A percentile compares a stretch with the other conserved stretches of the same genome.
Evolutionary conservation across 2,329 filamentous ascomycete species (phyloP).

Genomic region (Grosmannia clavigera): DNA sequence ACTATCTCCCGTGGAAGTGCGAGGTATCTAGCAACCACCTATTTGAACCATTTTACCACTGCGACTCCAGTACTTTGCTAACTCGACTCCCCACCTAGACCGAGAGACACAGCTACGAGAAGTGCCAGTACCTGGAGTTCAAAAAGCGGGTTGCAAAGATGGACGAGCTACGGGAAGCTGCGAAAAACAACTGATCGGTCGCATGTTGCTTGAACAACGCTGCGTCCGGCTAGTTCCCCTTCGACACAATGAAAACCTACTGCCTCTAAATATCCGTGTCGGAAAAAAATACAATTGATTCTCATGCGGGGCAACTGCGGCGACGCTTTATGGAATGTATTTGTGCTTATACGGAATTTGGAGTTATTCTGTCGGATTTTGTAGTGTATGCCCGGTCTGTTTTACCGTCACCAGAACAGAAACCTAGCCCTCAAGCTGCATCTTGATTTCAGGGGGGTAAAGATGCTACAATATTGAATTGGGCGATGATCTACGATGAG

Average conservation of each 20-base stretch:
- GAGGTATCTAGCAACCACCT: constrained; percentile 43
- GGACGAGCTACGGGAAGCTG: constrained; percentile 77
- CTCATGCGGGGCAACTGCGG: background rate
- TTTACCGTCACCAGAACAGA: too few species aligned
- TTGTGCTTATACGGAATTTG: background rate
- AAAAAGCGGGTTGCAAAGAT: constrained; percentile 98
- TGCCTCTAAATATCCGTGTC: background rate
- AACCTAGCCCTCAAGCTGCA: too few species aligned
- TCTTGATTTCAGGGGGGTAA: too few species aligned
- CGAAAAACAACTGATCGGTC: background rate
- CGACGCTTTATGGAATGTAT: background rate
- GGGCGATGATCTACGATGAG: background rate
- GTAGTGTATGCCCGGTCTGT: too few species aligned
- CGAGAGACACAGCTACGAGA: constrained; percentile 96
- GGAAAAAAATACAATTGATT: background rate
- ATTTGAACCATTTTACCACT: background rate
- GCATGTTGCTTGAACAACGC: background rate
- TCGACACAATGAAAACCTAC: background rate
- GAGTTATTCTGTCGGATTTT: background rate
- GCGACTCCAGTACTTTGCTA: background rate
- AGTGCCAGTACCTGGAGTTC: constrained; percentile 98
- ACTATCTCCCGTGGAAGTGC: constrained; percentile 97
- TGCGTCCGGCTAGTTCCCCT: background rate
- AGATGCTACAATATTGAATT: too few species aligned
- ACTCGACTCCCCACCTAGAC: constrained; percentile 41